These are phyloP conservation scores for Aspergillus tamarii DNA, from an alignment of 2,329 filamentous ascomycete species.

Conservation along the genomic window DNA sequence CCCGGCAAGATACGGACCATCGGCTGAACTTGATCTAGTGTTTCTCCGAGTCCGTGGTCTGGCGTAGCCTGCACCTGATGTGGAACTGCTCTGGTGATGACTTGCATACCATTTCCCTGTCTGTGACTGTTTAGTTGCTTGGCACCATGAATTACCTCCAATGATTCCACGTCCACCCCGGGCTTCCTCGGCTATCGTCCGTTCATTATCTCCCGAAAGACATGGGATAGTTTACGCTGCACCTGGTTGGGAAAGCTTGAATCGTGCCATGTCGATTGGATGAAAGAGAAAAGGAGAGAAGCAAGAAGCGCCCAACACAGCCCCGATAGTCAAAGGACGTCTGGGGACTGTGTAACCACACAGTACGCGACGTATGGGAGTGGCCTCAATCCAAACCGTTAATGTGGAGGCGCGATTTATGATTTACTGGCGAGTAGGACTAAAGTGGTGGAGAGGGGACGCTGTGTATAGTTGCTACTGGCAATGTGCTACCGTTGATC, in stretches of 20 bases:
- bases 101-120: slow-evolving; percentile 15
- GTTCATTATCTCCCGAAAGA: slow-evolving; percentile 5
- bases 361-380: not conserved
- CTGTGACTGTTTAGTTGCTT: slow-evolving; percentile 9
- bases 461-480: not conserved
- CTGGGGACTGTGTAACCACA: not conserved
- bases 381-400: not conserved
- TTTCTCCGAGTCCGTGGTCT: slow-evolving; percentile 3
- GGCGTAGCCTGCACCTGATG: not conserved
- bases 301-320: not conserved
- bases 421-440: not conserved
- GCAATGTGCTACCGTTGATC: not conserved
- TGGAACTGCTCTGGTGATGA: slow-evolving; percentile 17
- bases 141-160: slow-evolving; percentile 6
- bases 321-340: not conserved
- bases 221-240: slow-evolving; percentile 10
- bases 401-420: not conserved
- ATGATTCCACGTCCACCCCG: not conserved
- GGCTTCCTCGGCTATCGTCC: not conserved
- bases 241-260: slow-evolving; percentile 10
- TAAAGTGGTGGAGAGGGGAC: not conserved
- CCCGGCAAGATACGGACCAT: not conserved
- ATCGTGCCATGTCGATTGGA: not conserved
- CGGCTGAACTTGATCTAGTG: not conserved
- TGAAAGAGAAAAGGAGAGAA: not conserved